These are phyloP conservation scores for Terfezia claveryi DNA, from an alignment of 495 filamentous ascomycete genomes.

Conservation along the genomic window DNA sequence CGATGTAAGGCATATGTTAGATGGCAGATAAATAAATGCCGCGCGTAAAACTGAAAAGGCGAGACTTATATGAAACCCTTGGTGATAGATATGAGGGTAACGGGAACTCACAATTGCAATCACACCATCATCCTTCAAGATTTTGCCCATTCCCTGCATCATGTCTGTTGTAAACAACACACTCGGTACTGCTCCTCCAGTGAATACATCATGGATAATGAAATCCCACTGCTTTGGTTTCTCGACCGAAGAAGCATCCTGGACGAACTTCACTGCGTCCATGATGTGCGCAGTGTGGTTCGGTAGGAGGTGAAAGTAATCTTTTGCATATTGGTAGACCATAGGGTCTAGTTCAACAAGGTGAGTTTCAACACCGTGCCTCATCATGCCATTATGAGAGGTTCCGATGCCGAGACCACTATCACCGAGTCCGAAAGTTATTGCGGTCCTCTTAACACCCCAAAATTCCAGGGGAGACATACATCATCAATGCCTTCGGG, in stretches of 20 bases:
- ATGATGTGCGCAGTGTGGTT: conserved; percentile 65
- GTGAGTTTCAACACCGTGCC: conserved; percentile 76
- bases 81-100: not conserved
- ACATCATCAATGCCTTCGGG: conserved; percentile 69
- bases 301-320: conserved; percentile 59
- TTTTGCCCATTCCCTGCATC: conserved; percentile 37
- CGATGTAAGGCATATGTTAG: not conserved
- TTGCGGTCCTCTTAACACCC: not conserved
- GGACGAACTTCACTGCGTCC: conserved; percentile 58
- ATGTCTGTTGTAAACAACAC: conserved; percentile 75
- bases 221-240: conserved; percentile 47
- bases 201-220: conserved; percentile 97
- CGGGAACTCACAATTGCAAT: conserved; percentile 57
- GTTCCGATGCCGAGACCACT: conserved; percentile 88
- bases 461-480: conserved; percentile 14
- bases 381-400: conserved; percentile 61
- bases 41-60: not conserved
- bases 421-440: not conserved
- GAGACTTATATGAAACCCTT: not conserved
- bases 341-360: conserved; percentile 85
- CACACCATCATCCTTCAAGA: conserved; percentile 58
- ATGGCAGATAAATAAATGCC: not conserved
- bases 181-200: conserved; percentile 77
- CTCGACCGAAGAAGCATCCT: conserved; percentile 23
- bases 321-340: conserved; percentile 54